Base-by-base conservation (phyloP, 1,139 yeast genomes). In the Taphrina sp. region DNA sequence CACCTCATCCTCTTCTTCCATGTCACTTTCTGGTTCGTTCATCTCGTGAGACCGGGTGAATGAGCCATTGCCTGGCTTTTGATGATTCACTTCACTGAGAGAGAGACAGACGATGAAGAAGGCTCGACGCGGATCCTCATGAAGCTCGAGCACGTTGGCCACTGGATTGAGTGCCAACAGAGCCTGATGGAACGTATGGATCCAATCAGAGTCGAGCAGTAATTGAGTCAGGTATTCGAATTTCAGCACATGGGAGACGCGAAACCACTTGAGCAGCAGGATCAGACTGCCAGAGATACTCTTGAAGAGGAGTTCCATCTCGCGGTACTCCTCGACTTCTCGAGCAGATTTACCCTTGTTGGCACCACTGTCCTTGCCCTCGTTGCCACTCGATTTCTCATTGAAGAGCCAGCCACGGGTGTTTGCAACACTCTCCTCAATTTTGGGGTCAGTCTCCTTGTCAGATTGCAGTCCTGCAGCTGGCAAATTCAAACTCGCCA, bases 191-290 rank as follows among this genome's bases (percentile, higher is more conserved):
- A 39, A 49, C 10, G 44, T 42, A n/a, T 41, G 46, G 16, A 49
- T 35, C 54, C 54, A 81, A 57, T 81, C 80, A 7, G 83, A 78
- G 67, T 94, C 98, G 68, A 85, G 85, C 35, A 92, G 67, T 23
- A 92, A 67, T 0, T 88, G 78, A 1, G 84, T 70, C 12, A 92
- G 71, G 65, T 83, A 86, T 67, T 89, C 95, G 66, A 77, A 82
- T 67, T 90, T 90, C 62, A 89, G 69, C 1, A 88, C 72, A 68
- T 92, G 95, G 52, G 81, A 83, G 10, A 77, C 69, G 64, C 85
- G 85, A 67, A 88, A 83, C 96, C 97, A 92, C 63, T 76, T 77
- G 31, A 83, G 67, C 26, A 92, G 66, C 17, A 79, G 63, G 4
- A 72, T 64, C 1, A 88, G 58, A 0, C 81, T 76, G 1, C 79